A percentile compares a stretch with the other conserved stretches of the same genome.
Conservation (phyloP, 2,329 filamentous ascomycete species). For the Pseudogymnoascus sp. region DNA sequence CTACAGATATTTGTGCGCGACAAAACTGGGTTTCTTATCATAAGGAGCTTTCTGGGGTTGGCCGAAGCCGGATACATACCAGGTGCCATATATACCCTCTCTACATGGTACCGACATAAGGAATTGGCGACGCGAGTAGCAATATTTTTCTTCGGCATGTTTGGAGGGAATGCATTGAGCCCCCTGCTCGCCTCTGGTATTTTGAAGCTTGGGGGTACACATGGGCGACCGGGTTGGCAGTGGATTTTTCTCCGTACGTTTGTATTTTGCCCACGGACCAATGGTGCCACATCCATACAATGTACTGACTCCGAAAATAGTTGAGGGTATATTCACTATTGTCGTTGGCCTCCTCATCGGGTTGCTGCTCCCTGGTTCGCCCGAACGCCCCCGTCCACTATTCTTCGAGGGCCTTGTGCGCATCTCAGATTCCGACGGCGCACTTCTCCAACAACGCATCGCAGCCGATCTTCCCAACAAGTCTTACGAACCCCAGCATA, state of each 20-base stretch:
- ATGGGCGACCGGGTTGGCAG: constrained; percentile 16
- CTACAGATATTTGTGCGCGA: constrained; percentile 34
- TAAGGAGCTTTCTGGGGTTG: constrained; percentile 44
- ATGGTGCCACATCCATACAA: too few relatives aligned
- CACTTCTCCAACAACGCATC: constrained; percentile 36
- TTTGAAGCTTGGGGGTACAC: constrained; percentile 15
- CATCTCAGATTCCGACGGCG: constrained; percentile 27
- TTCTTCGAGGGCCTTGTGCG: constrained; percentile 19
- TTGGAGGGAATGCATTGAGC: constrained; percentile 53
- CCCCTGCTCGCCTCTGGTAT: constrained; percentile 47
- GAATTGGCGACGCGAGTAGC: constrained; percentile 53
- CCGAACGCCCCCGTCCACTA: constrained; percentile 31
- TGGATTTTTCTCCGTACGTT: constrained; percentile 16
- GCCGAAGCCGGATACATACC: constrained; percentile 48
- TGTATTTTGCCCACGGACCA: not conserved
- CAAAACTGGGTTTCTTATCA: constrained; percentile 40
- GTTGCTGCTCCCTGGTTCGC: constrained; percentile 33
- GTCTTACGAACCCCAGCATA: constrained; percentile 24
- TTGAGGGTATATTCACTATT: constrained; percentile 27
- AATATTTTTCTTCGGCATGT: constrained; percentile 52
- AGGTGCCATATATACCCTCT: constrained; percentile 50
- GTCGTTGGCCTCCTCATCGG: constrained; percentile 32
- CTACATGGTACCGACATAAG: constrained; percentile 56
- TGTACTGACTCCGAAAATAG: constrained; percentile 12
- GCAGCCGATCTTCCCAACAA: constrained; percentile 37